Base-by-base conservation (phyloP, 2,329 filamentous ascomycete species). In the Nothophoma quercina region DNA sequence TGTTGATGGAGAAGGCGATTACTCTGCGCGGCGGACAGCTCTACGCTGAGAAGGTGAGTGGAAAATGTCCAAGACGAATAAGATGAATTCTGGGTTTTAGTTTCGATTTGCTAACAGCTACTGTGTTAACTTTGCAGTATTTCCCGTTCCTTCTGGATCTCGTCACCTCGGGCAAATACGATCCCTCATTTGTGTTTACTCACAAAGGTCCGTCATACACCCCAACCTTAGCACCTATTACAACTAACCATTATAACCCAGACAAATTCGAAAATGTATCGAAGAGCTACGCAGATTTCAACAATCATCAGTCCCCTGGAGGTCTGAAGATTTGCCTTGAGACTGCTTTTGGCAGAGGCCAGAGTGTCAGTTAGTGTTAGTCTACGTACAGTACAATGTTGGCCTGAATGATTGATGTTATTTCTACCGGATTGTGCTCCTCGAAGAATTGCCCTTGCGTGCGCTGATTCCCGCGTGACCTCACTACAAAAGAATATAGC, bases 21-120 rank as follows among this genome's bases (percentile, higher is more conserved):
- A 52, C 48, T 6, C 15, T 52, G 33, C 40, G 48, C n/a, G 40
- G 48, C 22, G 40, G 48, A 7, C 48, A 46, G 33, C 41, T 52
- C 5, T 45, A 45, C 18, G 48, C 48, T 9, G 30, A 45, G n/a
- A 52, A 52, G 48, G 48, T 52, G 40, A 15, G 33, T 21, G n/a
- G n/a, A n/a, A n/a, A n/a, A n/a, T n/a, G n/a, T n/a, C 7, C 28
- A 32, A 22, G 13, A 16, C 3, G 26, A 10, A 3, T 28, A 28
- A 28, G 9, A 28, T 28, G 26, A 10, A 5, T 13, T 9, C 7
- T 28, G 26, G 7, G 1, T 9, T 8, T 13, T 28, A 13, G 3
- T 13, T n/a, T n/a, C n/a, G n/a, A 4, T 4, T 28, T 28, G 26
- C 26, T 28, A 35, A 15, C 7, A 7, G 8, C 22, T 39, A 23